A percentile compares a stretch with the other conserved stretches of the same genome.
These are phyloP conservation scores for Bipolaris oryzae DNA, from an alignment of 2,329 filamentous ascomycete genomes.

Conservation along the genomic window DNA sequence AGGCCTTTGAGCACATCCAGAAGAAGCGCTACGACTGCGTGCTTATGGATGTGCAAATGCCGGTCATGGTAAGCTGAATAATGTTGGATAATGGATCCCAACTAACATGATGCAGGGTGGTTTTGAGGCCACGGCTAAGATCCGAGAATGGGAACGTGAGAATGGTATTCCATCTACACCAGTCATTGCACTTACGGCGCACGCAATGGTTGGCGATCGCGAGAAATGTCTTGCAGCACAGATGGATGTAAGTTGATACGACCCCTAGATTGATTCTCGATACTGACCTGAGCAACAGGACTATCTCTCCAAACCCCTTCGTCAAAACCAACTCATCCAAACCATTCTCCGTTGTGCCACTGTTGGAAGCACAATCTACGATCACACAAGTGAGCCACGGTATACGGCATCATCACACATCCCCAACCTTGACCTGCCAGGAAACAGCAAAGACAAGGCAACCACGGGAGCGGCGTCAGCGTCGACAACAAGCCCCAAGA, in stretches of 20 bases:
- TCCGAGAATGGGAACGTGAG: slow-evolving; percentile 89
- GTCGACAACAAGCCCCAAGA: slow-evolving; percentile 15
- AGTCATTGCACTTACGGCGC: slow-evolving; percentile 94
- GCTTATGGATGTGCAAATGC: slow-evolving; percentile 99
- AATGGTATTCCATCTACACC: slow-evolving; percentile 82
- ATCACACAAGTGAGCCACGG: slow-evolving; percentile 58
- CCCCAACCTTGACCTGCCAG: slow-evolving; percentile 9
- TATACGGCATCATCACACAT: slow-evolving; percentile 15
- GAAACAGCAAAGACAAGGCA: slow-evolving; percentile 5
- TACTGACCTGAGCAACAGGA: slow-evolving; percentile 57
- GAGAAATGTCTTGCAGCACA: slow-evolving; percentile 98
- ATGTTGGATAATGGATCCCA: background rate
- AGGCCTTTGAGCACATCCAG: slow-evolving; percentile 91
- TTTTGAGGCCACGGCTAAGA: slow-evolving; percentile 96
- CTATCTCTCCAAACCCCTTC: slow-evolving; percentile 93
- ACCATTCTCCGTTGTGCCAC: slow-evolving; percentile 97
- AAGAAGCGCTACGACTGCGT: slow-evolving; percentile 94
- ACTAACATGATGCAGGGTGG: slow-evolving; percentile 70
- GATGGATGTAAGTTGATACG: slow-evolving; percentile 71
- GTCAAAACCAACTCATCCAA: slow-evolving; percentile 96
- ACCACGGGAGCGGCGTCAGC: slow-evolving; percentile 5
- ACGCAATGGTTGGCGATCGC: slow-evolving; percentile 97
- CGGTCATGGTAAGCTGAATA: slow-evolving; percentile 77
- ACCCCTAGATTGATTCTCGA: background rate
- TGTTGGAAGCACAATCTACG: slow-evolving; percentile 79